Conservation (phyloP, 2,329 filamentous ascomycete genomes). For the Sporothrix curviconia region DNA sequence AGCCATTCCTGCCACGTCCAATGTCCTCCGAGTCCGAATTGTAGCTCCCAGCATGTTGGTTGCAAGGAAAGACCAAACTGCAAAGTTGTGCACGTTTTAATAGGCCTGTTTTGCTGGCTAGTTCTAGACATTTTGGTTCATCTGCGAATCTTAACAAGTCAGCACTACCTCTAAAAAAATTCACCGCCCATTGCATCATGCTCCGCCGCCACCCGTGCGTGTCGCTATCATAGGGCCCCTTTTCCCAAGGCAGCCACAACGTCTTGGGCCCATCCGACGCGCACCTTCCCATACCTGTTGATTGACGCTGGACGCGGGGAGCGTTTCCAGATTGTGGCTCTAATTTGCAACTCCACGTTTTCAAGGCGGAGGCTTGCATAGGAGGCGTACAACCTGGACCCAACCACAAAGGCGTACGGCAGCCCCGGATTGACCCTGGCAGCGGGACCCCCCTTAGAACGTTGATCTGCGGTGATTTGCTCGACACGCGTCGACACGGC, state of each 20-base stretch:
- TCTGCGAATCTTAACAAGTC: too few species aligned
- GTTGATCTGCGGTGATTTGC: constrained; percentile 51
- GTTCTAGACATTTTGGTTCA: neutral
- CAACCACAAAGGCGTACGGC: constrained; percentile 20
- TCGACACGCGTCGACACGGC: constrained; percentile 49
- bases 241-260: neutral
- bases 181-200: neutral
- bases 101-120: neutral
- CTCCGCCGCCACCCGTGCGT: neutral
- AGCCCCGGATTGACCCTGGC: constrained; percentile 41
- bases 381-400: constrained; percentile 33
- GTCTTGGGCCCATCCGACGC: constrained; percentile 26
- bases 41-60: too few species aligned
- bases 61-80: neutral
- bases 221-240: neutral
- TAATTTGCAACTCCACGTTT: constrained; percentile 42
- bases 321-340: constrained; percentile 44
- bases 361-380: constrained; percentile 40
- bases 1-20: too few species aligned
- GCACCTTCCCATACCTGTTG: constrained; percentile 54
- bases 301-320: constrained; percentile 36
- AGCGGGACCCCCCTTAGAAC: constrained; percentile 37
- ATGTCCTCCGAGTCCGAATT: neutral
- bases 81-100: neutral
- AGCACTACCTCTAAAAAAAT: neutral